phyloP scores from a whole-genome alignment of 768 basidiomycete species.

The Termitomyces sp. region DNA sequence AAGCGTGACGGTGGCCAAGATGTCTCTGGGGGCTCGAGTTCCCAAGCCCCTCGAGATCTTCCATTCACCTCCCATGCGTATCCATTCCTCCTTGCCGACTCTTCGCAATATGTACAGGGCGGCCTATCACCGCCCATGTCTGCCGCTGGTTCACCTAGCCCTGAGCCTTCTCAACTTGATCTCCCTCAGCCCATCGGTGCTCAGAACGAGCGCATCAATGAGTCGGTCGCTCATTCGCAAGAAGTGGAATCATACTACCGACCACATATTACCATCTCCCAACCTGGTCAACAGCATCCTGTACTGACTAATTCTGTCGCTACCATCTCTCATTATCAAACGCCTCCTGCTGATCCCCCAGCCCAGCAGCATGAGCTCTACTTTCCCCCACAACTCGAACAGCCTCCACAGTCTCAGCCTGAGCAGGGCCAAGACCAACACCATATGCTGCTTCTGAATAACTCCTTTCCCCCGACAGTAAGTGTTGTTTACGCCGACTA shows the following conservation, averaged over 20 bases:
- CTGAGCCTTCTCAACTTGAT: slow-evolving; percentile 11
- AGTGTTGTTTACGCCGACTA: not conserved
- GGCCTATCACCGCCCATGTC: slow-evolving; percentile 54
- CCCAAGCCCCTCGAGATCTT: not conserved
- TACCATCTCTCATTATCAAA: not conserved
- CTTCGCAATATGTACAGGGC: slow-evolving; percentile 27
- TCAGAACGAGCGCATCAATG: slow-evolving; percentile 1
- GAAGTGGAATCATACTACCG: slow-evolving; percentile 4
- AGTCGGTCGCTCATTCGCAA: not conserved
- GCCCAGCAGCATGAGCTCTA: not conserved
- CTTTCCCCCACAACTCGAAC: not conserved
- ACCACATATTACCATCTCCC: not conserved
- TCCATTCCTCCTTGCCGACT: slow-evolving; percentile 15
- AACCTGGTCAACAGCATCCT: not conserved
- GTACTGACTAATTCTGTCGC: not conserved
- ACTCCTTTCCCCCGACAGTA: not conserved
- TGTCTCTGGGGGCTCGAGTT: slow-evolving; percentile 1
- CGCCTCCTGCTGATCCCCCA: not conserved
- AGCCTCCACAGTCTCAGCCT: not conserved
- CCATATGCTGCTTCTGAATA: not conserved
- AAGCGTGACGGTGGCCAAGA: not conserved
- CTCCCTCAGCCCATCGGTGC: not conserved
- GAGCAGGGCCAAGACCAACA: slow-evolving; percentile 6
- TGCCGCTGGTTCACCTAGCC: slow-evolving; percentile 40
- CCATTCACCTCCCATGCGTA: slow-evolving; percentile 13